These are phyloP conservation scores for Colletotrichum viniferum DNA, from an alignment of 2,329 filamentous ascomycete genomes.

Conservation along the genomic window DNA sequence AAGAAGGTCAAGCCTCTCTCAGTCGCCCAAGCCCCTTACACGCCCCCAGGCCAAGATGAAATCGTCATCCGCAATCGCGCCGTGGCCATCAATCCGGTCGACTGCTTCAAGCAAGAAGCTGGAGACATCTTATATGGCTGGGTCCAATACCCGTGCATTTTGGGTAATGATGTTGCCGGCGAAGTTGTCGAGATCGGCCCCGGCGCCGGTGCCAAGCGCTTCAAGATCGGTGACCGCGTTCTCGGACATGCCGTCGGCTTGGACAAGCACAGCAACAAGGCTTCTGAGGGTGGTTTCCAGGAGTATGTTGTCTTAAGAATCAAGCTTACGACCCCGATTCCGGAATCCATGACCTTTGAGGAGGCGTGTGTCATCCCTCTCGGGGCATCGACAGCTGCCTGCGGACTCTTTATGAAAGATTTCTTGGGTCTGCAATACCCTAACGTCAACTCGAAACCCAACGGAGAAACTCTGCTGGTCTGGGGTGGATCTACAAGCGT, in stretches of 20 bases:
- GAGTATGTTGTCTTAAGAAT: constrained; percentile 22
- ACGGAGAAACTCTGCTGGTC: constrained; percentile 28
- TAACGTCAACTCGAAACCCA: constrained; percentile 11
- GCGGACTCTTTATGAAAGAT: constrained; percentile 27
- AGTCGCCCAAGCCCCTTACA: constrained; percentile 14
- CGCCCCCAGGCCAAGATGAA: constrained; percentile 20
- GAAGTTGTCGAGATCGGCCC: constrained; percentile 31
- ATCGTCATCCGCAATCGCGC: constrained; percentile 33
- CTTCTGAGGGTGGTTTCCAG: constrained; percentile 29
- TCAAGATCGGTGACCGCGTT: constrained; percentile 32
- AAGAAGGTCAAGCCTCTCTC: constrained; percentile 13
- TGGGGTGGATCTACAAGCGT: constrained; percentile 57
- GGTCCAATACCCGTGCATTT: constrained; percentile 32
- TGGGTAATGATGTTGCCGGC: constrained; percentile 35
- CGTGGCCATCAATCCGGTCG: constrained; percentile 36
- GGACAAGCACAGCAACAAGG: constrained; percentile 35
- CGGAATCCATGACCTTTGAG: constrained; percentile 26
- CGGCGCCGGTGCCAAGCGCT: constrained; percentile 16
- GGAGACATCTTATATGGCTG: constrained; percentile 22
- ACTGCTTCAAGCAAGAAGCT: constrained; percentile 27
- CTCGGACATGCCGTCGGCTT: constrained; percentile 31
- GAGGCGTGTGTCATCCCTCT: constrained; percentile 30
- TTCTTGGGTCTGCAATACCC: constrained; percentile 26
- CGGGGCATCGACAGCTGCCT: constrained; percentile 30
- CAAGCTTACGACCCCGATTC: constrained; percentile 22